These are phyloP conservation scores for Ilyonectria robusta DNA, from an alignment of 2,329 filamentous ascomycete species.

Conservation along the genomic window DNA sequence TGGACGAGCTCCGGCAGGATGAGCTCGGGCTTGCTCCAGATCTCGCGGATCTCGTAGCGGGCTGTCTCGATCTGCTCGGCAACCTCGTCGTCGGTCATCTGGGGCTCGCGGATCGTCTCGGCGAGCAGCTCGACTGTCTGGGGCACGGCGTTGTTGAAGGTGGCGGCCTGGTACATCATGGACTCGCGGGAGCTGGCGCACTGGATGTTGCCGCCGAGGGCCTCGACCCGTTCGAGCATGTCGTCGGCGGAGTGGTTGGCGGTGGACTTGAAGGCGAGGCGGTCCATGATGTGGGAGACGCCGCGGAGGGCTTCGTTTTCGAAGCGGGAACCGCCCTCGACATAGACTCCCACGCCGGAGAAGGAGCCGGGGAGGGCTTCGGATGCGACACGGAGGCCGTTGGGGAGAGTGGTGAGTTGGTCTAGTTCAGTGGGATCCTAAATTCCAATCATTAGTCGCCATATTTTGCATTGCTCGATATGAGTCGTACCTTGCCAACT, in stretches of 20 bases:
- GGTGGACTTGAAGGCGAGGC: slow-evolving; percentile 94
- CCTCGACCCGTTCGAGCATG: slow-evolving; percentile 90
- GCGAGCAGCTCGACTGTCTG: slow-evolving; percentile 87
- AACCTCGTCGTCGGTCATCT: slow-evolving; percentile 89
- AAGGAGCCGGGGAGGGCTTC: slow-evolving; percentile 96
- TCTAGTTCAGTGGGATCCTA: slow-evolving; percentile 89
- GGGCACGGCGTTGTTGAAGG: slow-evolving; percentile 93
- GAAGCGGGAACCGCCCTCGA: slow-evolving; percentile 95
- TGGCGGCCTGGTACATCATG: slow-evolving; percentile 98
- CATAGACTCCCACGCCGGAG: slow-evolving; percentile 93
- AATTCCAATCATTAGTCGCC: slow-evolving; percentile 12
- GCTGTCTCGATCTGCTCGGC: slow-evolving; percentile 89
- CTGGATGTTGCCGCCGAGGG: slow-evolving; percentile 94
- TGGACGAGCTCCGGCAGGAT: slow-evolving; percentile 96
- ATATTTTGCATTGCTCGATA: not conserved
- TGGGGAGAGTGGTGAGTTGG: slow-evolving; percentile 87
- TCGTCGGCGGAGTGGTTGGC: slow-evolving; percentile 79
- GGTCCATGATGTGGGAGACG: slow-evolving; percentile 96
- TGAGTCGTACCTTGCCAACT: slow-evolving; percentile 50
- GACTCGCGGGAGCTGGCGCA: slow-evolving; percentile 96
- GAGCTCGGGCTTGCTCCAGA: slow-evolving; percentile 97
- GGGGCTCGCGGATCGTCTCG: slow-evolving; percentile 91
- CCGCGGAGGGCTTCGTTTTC: slow-evolving; percentile 89
- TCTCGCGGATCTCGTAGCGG: slow-evolving; percentile 95
- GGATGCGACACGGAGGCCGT: slow-evolving; percentile 94